phyloP scores from a whole-genome alignment of 1,284 basidiomycete genomes.

The Entoloma clypeatum region DNA sequence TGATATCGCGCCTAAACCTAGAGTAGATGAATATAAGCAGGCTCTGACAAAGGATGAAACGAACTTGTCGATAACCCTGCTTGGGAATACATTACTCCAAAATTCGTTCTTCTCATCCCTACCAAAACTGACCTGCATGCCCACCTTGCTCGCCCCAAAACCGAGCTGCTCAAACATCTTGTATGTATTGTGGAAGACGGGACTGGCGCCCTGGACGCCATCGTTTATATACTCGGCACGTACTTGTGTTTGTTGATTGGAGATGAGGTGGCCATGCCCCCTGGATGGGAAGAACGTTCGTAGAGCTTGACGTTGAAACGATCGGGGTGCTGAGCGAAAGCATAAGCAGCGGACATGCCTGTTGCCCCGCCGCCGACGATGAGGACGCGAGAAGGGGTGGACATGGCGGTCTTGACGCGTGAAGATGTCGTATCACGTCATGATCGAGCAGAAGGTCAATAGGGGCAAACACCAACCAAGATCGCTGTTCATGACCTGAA shows the following conservation, averaged over 20 bases:
- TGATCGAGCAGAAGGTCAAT: too few species aligned
- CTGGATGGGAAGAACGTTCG: conserved; percentile 48
- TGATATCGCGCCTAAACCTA: conserved; percentile 48
- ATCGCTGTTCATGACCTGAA: too few species aligned
- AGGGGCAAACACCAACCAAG: too few species aligned
- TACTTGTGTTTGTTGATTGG: conserved; percentile 44
- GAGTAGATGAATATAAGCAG: neutral
- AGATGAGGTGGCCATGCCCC: conserved; percentile 62
- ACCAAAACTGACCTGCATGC: conserved; percentile 63
- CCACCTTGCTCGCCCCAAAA: conserved; percentile 49
- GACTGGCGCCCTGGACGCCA: conserved; percentile 52
- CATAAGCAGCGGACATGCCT: conserved; percentile 49
- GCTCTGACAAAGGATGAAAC: neutral
- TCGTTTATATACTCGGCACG: conserved; percentile 56
- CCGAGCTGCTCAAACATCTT: conserved; percentile 55
- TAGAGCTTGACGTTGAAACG: conserved; percentile 53
- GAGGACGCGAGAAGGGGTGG: too few species aligned
- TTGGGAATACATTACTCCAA: conserved; percentile 67
- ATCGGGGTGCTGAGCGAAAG: conserved; percentile 50
- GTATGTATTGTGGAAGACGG: conserved; percentile 58
- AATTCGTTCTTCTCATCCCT: conserved; percentile 52
- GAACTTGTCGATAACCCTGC: conserved; percentile 44
- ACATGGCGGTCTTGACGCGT: too few species aligned
- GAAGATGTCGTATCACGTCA: too few species aligned
- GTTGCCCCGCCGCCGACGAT: conserved; percentile 28